Base-by-base conservation (phyloP, 371 early-diverging fungal genomes). In the Apophysomyces variabilis region DNA sequence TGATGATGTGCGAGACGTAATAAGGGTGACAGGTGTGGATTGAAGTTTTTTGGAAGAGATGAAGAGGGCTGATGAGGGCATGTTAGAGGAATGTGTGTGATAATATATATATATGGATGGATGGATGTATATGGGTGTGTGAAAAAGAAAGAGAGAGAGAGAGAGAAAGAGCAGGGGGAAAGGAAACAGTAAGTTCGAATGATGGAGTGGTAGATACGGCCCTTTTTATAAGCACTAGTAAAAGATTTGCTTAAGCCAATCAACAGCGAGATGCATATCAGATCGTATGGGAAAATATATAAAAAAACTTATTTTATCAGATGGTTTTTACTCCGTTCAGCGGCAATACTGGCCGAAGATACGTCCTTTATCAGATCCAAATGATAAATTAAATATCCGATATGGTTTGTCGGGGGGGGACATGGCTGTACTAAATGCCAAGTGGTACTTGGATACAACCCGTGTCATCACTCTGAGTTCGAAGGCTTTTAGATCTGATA, bases 231-330 rank as follows among this genome's bases (percentile, higher is more conserved):
- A 26, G 21, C 18, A 7, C 9, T 11, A 50, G 18, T 32, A 26
- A 50, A 50, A 14, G 21, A 47, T 47, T 18, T 18, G 9, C 18
- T 6, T 4, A 50, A 32, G 54, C 54, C 54, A 50, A 50, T 50
- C 54, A 50, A 18, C 11, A 9, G 9, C 16, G 3, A 50, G 54
- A 50, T 18, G 9, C 54, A 50, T 50, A 50, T 50, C 54, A 50
- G 54, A 50, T 50, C 54, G 54, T 50, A 26, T 50, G 54, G 54
- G 54, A 50, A 50, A 50, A 21, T 26, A 11, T 50, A 45, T n/a
- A 45, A 45, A 45, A 45, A 45, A 45, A n/a, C 32, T 26, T 26
- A 26, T 50, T 21, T 50, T 50, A 50, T 50, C 54, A 18, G 54
- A 50, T 50, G 54, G 32, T 21, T 50, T 26, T n/a, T 21, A 50